phyloP scores from a whole-genome alignment of 1,284 basidiomycete genomes.

The Sporisorium scitamineum region DNA sequence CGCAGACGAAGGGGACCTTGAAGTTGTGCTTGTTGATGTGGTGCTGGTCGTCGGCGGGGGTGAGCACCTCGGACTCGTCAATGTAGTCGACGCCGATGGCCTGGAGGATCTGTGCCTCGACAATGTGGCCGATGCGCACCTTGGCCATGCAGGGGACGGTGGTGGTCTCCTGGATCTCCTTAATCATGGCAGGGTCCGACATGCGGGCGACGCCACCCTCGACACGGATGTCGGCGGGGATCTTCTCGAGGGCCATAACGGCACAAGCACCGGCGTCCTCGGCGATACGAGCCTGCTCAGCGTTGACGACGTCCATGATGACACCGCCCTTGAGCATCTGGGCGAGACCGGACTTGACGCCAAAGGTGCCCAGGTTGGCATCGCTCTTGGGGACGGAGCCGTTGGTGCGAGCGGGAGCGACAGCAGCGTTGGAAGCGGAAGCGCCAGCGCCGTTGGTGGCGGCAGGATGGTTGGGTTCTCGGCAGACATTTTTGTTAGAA shows the following conservation, averaged over 20 bases:
- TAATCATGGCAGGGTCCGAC: slow-evolving; percentile 92
- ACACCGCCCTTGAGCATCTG: slow-evolving; percentile 71
- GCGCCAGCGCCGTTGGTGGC: slow-evolving; percentile 62
- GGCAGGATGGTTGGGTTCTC: slow-evolving; percentile 68
- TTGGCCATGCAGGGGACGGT: slow-evolving; percentile 79
- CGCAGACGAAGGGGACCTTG: slow-evolving; percentile 77
- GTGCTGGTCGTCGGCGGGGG: slow-evolving; percentile 80
- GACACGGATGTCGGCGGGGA: slow-evolving; percentile 87
- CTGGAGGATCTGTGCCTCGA: slow-evolving; percentile 82
- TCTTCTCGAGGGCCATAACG: slow-evolving; percentile 89
- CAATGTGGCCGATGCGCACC: slow-evolving; percentile 95
- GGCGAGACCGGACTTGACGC: slow-evolving; percentile 80
- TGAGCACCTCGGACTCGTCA: slow-evolving; percentile 92
- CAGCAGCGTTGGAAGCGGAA: slow-evolving; percentile 14
- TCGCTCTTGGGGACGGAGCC: slow-evolving; percentile 75
- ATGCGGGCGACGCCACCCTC: slow-evolving; percentile 69
- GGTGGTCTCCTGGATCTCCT: slow-evolving; percentile 81
- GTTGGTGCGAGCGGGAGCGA: slow-evolving; percentile 61
- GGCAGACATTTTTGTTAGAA: slow-evolving; percentile 58
- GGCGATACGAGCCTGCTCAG: slow-evolving; percentile 90
- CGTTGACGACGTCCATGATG: slow-evolving; percentile 75
- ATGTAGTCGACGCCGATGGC: slow-evolving; percentile 97
- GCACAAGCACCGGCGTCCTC: slow-evolving; percentile 98
- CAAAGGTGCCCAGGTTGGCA: slow-evolving; percentile 82
- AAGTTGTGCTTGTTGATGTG: slow-evolving; percentile 75